Base-by-base conservation (phyloP, 2,329 filamentous ascomycete species). In the Sordariomycetes sp. region DNA sequence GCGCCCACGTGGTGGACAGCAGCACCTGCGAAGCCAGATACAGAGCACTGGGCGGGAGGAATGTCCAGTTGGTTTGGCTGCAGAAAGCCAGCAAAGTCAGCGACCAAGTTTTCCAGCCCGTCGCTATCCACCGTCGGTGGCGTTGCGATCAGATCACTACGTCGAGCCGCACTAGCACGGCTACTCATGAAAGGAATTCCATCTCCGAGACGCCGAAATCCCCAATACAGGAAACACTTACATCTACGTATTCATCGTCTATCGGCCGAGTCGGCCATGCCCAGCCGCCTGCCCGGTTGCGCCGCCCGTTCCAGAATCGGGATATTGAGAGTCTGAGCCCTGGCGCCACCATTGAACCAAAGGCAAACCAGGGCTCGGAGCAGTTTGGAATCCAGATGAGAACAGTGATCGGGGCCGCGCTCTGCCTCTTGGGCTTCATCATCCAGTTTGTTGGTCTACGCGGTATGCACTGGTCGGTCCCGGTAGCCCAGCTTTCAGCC, bases 1-100 rank as follows among this genome's bases (percentile, higher is more conserved):
- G 69, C 55, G 63, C 64, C 0, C 64, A 65, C 52, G 66, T 72
- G 1, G 65, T 73, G 3, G 67, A 72, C 24, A 57, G 53, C 10
- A 69, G 68, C 50, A 70, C 69, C 0, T 25, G 28, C 1, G 67
- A 72, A 60, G 59, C 50, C 0, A 56, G 25, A 3, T 68, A 65
- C 20, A 35, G 40, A 18, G 57, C 60, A 16, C 4, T 0, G 18
- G 10, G 2, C 2, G 61, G 51, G 3, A 57, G 34, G 32, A 48
- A 55, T n/a, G 57, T 59, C 28, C 54, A 58, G 20, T 8, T 69
- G 2, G 50, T 68, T 3, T 72, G 68, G 69, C 53, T 72, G 0
- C 69, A 72, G n/a, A 61, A 62, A 53, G 43, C 46, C 0, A 59
- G 63, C 22, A 65, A 54, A 0, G 64, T 70, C 0, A 67, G 58